Percentiles rank a stretch among this genome's conserved stretches.
phyloP scores from a whole-genome alignment of 2,329 filamentous ascomycete genomes.

The Aspergillus ochraceoroseus region DNA sequence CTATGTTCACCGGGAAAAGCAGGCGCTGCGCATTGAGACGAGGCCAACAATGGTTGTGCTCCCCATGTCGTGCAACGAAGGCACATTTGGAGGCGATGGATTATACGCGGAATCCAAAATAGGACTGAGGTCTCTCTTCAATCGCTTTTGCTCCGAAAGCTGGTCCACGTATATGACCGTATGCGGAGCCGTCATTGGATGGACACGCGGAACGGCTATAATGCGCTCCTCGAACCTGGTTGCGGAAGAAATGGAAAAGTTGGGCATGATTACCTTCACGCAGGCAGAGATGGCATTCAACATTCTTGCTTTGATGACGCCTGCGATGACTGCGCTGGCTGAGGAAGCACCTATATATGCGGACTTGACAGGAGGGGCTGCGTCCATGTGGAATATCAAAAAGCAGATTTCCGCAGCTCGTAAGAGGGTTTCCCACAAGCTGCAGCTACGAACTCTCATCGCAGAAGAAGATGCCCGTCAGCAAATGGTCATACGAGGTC shows the following conservation, averaged over 20 bases:
- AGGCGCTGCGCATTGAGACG: slow-evolving; percentile 20
- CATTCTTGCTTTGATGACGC: slow-evolving; percentile 36
- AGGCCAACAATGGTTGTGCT: slow-evolving; percentile 41
- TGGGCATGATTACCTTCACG: slow-evolving; percentile 41
- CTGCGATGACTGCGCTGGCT: slow-evolving; percentile 28
- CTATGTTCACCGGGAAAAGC: slow-evolving; percentile 22
- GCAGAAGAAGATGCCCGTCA: slow-evolving; percentile 20
- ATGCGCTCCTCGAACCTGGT: slow-evolving; percentile 44
- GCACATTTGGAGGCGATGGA: slow-evolving; percentile 43
- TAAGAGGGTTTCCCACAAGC: slow-evolving; percentile 16
- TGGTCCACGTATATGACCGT: slow-evolving; percentile 35
- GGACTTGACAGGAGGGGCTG: slow-evolving; percentile 40
- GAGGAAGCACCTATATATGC: slow-evolving; percentile 37
- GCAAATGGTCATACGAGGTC: slow-evolving; percentile 1
- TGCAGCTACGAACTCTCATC: slow-evolving; percentile 23
- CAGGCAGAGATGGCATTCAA: slow-evolving; percentile 42
- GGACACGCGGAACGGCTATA: slow-evolving; percentile 45
- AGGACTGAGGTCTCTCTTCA: slow-evolving; percentile 27
- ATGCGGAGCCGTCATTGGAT: slow-evolving; percentile 44
- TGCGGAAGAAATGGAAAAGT: slow-evolving; percentile 37
- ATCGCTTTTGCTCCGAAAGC: slow-evolving; percentile 19
- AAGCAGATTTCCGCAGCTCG: slow-evolving; percentile 21
- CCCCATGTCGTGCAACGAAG: slow-evolving; percentile 46
- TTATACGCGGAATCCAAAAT: slow-evolving; percentile 46
- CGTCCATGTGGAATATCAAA: slow-evolving; percentile 28